Conservation (phyloP, 352 stramenopile genomes). For the Pythium dissotocum region DNA sequence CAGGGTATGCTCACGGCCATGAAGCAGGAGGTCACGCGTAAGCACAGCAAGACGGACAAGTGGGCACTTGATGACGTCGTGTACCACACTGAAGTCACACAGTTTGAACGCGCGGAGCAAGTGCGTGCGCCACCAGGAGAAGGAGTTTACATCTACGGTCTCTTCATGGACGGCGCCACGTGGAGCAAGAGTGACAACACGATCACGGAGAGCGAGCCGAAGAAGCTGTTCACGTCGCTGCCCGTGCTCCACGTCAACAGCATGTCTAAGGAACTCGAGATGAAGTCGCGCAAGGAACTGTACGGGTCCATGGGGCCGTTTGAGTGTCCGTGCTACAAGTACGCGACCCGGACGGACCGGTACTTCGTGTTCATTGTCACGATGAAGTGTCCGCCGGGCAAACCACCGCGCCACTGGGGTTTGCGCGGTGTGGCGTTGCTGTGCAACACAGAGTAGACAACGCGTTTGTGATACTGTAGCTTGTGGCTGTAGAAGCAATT, state of each 20-base stretch:
- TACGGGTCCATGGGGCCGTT: constrained; percentile 93
- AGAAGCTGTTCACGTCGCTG: constrained; percentile 96
- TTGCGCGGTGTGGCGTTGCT: constrained; percentile 93
- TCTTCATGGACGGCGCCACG: constrained; percentile 96
- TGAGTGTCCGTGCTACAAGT: constrained; percentile 98
- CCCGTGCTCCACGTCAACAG: constrained; percentile 96
- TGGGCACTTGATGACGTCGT: constrained; percentile 98
- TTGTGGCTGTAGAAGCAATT: background rate
- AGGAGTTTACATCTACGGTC: constrained; percentile 97
- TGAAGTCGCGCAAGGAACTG: constrained; percentile 91
- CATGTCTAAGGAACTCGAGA: constrained; percentile 92
- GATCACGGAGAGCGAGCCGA: constrained; percentile 96
- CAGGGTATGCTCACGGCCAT: constrained; percentile 98
- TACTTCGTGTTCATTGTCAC: constrained; percentile 98
- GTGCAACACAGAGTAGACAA: constrained; percentile 90
- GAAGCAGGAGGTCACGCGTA: constrained; percentile 98
- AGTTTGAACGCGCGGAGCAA: constrained; percentile 93
- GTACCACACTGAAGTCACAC: constrained; percentile 96
- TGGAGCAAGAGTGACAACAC: constrained; percentile 94
- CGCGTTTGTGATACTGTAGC: background rate
- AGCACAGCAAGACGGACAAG: constrained; percentile 96
- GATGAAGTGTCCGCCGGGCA: constrained; percentile 87
- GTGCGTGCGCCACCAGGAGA: constrained; percentile 86
- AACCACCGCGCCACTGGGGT: constrained; percentile 93
- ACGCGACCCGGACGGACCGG: constrained; percentile 92